Evolutionary conservation across 2,329 filamentous ascomycete genomes (phyloP).

Genomic region (Phoma sp.): DNA sequence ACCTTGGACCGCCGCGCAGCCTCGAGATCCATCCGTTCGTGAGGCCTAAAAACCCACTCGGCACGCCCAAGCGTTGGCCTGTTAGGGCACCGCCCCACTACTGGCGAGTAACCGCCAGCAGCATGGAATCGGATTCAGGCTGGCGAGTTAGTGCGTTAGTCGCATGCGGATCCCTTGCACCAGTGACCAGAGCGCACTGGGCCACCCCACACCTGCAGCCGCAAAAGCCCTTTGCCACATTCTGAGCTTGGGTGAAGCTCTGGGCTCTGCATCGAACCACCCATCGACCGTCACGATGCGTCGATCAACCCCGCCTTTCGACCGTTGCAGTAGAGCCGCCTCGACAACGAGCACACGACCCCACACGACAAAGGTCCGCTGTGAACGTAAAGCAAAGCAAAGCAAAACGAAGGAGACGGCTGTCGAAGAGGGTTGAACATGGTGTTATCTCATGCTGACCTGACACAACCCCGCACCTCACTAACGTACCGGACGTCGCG

Average conservation of each 20-base stretch:
- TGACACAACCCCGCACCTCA: slow-evolving; percentile 23
- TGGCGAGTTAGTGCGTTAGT: slow-evolving; percentile 29
- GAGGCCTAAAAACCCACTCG: slow-evolving; percentile 15
- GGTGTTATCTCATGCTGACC: slow-evolving; percentile 16
- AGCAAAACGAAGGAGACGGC: neutral
- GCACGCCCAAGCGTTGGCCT: slow-evolving; percentile 13
- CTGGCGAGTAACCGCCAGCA: slow-evolving; percentile 22
- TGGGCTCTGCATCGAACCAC: slow-evolving; percentile 15
- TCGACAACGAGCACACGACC: slow-evolving; percentile 3
- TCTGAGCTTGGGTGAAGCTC: slow-evolving; percentile 12
- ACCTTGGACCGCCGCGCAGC: neutral
- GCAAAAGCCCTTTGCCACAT: slow-evolving; percentile 26
- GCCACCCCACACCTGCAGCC: slow-evolving; percentile 24
- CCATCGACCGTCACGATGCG: slow-evolving; percentile 1
- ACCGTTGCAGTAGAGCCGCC: slow-evolving; percentile 17
- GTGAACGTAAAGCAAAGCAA: neutral
- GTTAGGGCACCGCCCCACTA: no score
- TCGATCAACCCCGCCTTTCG: slow-evolving; percentile 30
- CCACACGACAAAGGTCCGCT: neutral
- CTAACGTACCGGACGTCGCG: slow-evolving; percentile 3
- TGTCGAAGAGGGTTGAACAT: neutral
- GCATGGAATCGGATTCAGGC: slow-evolving; percentile 39
- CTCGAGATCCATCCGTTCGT: slow-evolving; percentile 15
- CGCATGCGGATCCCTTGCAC: slow-evolving; percentile 29
- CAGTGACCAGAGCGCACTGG: neutral